These are phyloP conservation scores for Mrakia hoshinonis DNA, from an alignment of 768 basidiomycete species.

Conservation along the genomic window DNA sequence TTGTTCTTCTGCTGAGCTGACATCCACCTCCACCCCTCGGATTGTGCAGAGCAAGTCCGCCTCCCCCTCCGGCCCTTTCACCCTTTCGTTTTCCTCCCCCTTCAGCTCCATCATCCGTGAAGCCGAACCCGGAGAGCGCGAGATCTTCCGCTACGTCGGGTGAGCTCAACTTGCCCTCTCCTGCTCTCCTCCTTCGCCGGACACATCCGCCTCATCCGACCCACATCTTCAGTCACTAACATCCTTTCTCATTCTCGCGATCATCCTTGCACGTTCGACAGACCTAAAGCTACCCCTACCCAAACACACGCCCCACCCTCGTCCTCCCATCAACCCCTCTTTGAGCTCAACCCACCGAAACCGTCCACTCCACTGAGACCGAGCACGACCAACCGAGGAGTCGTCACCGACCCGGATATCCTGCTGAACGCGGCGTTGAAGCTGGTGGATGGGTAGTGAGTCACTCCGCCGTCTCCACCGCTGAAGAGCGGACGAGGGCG, in stretches of 20 bases:
- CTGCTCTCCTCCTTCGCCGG: not conserved
- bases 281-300: constrained; percentile 2
- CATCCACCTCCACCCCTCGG: not conserved
- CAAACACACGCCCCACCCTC: constrained; percentile 25
- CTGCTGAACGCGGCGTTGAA: constrained; percentile 23
- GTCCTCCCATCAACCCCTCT: constrained; percentile 21
- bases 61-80: constrained; percentile 19
- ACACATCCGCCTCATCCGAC: not conserved
- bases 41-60: not conserved
- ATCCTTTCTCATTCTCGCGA: not conserved
- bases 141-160: constrained; percentile 29
- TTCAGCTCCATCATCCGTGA: constrained; percentile 16
- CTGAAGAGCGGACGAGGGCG: not conserved
- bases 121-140: constrained; percentile 26
- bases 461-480: not conserved
- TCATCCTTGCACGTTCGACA: not conserved
- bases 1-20: not conserved
- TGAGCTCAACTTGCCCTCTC: not conserved
- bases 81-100: constrained; percentile 6
- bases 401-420: constrained; percentile 20
- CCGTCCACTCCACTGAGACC: constrained; percentile 23
- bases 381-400: not conserved
- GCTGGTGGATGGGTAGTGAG: constrained; percentile 29
- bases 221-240: no score
- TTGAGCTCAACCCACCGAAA: constrained; percentile 22